A percentile compares a stretch with the other conserved stretches of the same genome.
phyloP scores from a whole-genome alignment of 2,329 filamentous ascomycete genomes.

The Colletotrichum gigasporum region DNA sequence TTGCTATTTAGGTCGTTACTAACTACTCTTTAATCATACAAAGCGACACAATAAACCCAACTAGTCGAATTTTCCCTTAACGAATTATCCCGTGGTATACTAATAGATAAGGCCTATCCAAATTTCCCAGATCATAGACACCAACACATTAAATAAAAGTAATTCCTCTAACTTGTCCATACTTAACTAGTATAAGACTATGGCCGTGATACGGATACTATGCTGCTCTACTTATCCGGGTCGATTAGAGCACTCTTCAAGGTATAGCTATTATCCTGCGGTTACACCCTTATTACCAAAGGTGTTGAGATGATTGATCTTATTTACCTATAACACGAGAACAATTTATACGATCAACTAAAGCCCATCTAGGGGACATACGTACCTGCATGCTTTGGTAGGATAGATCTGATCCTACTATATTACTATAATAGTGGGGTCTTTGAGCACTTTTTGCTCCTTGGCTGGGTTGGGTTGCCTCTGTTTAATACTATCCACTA shows the following conservation, averaged over 20 bases:
- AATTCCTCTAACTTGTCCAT: conserved; percentile 40
- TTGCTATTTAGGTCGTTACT: too few species aligned
- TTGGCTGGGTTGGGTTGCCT: conserved; percentile 43
- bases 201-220: conserved; percentile 40
- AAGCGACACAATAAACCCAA: too few species aligned
- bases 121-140: too few species aligned
- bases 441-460: conserved; percentile 43
- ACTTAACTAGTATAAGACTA: conserved; percentile 42
- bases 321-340: conserved; percentile 39
- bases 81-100: too few species aligned
- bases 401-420: conserved; percentile 38
- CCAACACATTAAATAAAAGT: conserved; percentile 37
- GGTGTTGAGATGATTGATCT: conserved; percentile 41
- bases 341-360: conserved; percentile 43
- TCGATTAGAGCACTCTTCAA: conserved; percentile 47
- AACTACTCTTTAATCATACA: too few species aligned
- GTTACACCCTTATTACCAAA: conserved; percentile 53
- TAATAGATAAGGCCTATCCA: conserved; percentile 40
- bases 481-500: conserved; percentile 33
- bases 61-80: too few species aligned
- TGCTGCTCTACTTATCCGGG: conserved; percentile 41
- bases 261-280: conserved; percentile 42
- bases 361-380: too few species aligned
- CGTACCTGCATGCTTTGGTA: conserved; percentile 49
- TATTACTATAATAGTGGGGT: conserved; percentile 43